Conservation (phyloP, 2,329 filamentous ascomycete genomes). For the Neodidymelliopsis sp. region DNA sequence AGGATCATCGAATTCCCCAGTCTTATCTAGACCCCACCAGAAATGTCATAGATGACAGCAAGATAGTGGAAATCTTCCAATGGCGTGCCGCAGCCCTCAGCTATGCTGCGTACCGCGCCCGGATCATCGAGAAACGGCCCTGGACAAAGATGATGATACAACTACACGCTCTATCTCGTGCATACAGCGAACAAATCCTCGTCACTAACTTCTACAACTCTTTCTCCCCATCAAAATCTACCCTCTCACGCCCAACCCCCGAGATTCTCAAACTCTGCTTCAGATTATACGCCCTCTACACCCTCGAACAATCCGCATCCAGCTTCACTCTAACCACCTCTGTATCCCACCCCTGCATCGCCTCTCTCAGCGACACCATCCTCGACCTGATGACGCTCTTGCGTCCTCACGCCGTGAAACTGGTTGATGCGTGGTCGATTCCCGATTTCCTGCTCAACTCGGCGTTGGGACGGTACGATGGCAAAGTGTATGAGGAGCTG, state of each 20-base stretch:
- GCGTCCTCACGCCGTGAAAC: slow-evolving; percentile 59
- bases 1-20: slow-evolving; percentile 34
- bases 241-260: slow-evolving; percentile 38
- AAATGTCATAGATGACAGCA: slow-evolving; percentile 46
- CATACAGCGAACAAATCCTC: slow-evolving; percentile 59
- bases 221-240: slow-evolving; percentile 27
- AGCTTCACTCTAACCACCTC: slow-evolving; percentile 57
- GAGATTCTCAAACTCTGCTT: slow-evolving; percentile 54
- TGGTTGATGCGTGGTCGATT: slow-evolving; percentile 62
- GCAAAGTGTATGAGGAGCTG: slow-evolving; percentile 62
- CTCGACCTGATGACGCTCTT: slow-evolving; percentile 58
- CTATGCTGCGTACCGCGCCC: slow-evolving; percentile 53
- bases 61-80: slow-evolving; percentile 55
- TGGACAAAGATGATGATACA: slow-evolving; percentile 58
- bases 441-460: slow-evolving; percentile 62
- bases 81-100: slow-evolving; percentile 55
- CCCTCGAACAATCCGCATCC: slow-evolving; percentile 54
- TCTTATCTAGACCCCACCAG: slow-evolving; percentile 29
- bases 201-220: slow-evolving; percentile 57
- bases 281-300: slow-evolving; percentile 58
- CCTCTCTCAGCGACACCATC: slow-evolving; percentile 51
- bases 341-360: slow-evolving; percentile 52
- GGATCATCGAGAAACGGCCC: slow-evolving; percentile 54
- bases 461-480: slow-evolving; percentile 60
- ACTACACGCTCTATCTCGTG: slow-evolving; percentile 52